These are phyloP conservation scores for Circinella umbellata DNA, from an alignment of 371 early-diverging fungal genomes.

Conservation along the genomic window DNA sequence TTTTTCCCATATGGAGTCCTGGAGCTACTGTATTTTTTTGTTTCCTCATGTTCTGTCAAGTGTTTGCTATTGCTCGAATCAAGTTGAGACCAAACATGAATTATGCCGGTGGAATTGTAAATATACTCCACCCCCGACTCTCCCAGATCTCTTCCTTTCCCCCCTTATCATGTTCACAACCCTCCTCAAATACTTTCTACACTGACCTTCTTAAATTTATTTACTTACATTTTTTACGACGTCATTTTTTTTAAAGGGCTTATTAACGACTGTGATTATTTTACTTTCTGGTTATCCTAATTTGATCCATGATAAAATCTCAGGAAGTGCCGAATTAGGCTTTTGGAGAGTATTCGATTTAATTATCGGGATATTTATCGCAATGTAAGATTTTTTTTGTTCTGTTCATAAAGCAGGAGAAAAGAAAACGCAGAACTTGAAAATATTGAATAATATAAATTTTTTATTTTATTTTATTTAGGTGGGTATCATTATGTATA, in stretches of 20 bases:
- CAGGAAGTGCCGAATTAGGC: slow-evolving; percentile 27
- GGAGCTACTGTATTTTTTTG: slow-evolving; percentile 31
- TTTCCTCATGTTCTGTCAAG: slow-evolving; percentile 36
- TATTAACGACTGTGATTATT: slow-evolving; percentile 38
- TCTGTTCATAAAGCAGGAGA: neutral
- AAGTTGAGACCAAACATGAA: slow-evolving; percentile 35
- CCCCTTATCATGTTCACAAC: neutral
- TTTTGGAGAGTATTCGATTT: slow-evolving; percentile 41
- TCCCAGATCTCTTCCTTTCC: neutral
- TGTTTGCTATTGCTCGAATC: slow-evolving; percentile 40
- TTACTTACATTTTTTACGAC: too few relatives aligned
- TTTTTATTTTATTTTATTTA: neutral
- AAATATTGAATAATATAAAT: neutral
- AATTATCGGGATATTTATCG: slow-evolving; percentile 40
- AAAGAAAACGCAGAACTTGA: neutral
- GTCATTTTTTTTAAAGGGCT: slow-evolving; percentile 22
- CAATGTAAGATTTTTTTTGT: slow-evolving; percentile 31
- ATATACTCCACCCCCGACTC: neutral
- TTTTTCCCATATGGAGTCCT: slow-evolving; percentile 37
- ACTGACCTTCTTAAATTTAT: neutral
- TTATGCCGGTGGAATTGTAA: slow-evolving; percentile 46
- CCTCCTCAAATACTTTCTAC: too few relatives aligned
- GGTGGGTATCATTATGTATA: slow-evolving; percentile 30
- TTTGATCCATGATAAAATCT: slow-evolving; percentile 32
- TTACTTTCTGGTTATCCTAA: slow-evolving; percentile 38